Conservation (phyloP, 768 basidiomycete genomes). For the Tricholoma flavovirens region DNA sequence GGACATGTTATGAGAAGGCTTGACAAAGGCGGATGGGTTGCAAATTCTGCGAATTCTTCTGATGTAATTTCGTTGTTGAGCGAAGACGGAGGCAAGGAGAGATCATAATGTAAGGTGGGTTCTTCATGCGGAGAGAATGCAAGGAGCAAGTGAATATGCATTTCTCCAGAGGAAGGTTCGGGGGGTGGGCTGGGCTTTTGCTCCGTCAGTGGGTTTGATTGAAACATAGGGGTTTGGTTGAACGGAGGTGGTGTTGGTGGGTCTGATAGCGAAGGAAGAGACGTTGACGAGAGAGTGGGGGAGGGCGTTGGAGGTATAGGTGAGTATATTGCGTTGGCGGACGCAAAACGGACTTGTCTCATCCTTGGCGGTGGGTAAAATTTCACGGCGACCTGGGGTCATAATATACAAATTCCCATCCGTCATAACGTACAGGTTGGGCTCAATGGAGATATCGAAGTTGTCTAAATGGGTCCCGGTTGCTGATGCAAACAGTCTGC, state of each 20-base stretch:
- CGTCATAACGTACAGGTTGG: neutral
- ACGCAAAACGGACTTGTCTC: slow-evolving; percentile 39
- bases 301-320: slow-evolving; percentile 30
- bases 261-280: slow-evolving; percentile 31
- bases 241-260: slow-evolving; percentile 32
- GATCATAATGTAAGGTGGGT: slow-evolving; percentile 33
- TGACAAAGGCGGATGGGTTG: slow-evolving; percentile 36
- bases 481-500: neutral
- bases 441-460: neutral
- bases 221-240: slow-evolving; percentile 26
- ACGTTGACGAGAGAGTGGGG: slow-evolving; percentile 30
- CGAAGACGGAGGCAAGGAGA: slow-evolving; percentile 28
- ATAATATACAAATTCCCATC: neutral
- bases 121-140: slow-evolving; percentile 29
- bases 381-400: neutral
- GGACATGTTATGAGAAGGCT: slow-evolving; percentile 30
- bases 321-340: slow-evolving; percentile 31
- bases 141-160: slow-evolving; percentile 39
- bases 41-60: slow-evolving; percentile 33
- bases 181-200: slow-evolving; percentile 17
- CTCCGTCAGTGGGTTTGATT: slow-evolving; percentile 20
- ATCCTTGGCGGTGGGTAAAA: slow-evolving; percentile 14
- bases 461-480: neutral
- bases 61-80: slow-evolving; percentile 18
- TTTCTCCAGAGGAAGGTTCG: slow-evolving; percentile 20